These are phyloP conservation scores for Gentiana dahurica DNA, from an alignment of 257 asterid genomes.

Conservation along the genomic window DNA sequence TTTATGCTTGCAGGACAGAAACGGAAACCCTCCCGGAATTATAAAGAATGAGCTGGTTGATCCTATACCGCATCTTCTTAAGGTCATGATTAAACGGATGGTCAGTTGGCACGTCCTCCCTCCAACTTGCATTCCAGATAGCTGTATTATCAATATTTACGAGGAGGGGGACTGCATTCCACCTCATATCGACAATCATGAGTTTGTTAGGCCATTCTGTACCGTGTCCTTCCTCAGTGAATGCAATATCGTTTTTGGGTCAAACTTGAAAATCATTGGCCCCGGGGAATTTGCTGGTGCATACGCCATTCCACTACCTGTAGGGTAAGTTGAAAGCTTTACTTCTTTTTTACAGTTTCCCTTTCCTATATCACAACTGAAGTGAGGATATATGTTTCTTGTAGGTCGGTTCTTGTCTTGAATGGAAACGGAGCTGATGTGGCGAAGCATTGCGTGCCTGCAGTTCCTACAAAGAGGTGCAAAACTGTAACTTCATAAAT, in stretches of 20 bases:
- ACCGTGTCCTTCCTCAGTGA: constrained; percentile 38
- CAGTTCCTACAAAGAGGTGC: constrained; percentile 34
- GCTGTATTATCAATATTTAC: constrained; percentile 35
- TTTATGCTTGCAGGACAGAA: constrained; percentile 24
- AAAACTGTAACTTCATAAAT: neutral
- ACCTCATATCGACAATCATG: constrained; percentile 42
- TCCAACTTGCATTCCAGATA: constrained; percentile 35
- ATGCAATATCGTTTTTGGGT: constrained; percentile 30
- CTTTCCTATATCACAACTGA: neutral
- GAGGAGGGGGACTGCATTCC: constrained; percentile 41
- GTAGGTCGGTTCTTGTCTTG: constrained; percentile 36
- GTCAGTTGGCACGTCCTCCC: constrained; percentile 39
- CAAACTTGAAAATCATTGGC: constrained; percentile 22
- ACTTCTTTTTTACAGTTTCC: neutral
- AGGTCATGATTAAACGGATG: constrained; percentile 35
- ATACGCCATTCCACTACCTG: constrained; percentile 24
- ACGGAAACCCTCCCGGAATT: constrained; percentile 37
- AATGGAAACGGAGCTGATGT: constrained; percentile 41
- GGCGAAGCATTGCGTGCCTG: constrained; percentile 41
- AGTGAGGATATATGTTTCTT: constrained; percentile 8
- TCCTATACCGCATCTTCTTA: constrained; percentile 32
- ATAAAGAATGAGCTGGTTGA: constrained; percentile 24
- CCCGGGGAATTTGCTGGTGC: constrained; percentile 33
- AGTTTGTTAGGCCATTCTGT: constrained; percentile 35
- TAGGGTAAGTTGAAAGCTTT: constrained; percentile 25